Conservation (phyloP, 768 basidiomycete genomes). For the Boletus sp. region DNA sequence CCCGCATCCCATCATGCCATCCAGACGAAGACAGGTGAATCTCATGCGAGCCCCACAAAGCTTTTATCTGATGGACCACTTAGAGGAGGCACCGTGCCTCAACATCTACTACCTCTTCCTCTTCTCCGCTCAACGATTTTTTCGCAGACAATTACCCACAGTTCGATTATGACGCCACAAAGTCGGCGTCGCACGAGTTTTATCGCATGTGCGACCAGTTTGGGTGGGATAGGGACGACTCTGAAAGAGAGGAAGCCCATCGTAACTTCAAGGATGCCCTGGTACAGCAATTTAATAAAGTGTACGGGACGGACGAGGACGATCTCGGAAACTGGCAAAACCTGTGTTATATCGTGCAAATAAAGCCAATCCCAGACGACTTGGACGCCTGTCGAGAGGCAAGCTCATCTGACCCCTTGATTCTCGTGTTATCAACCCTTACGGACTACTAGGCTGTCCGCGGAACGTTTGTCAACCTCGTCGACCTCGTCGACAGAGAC, state of each 20-base stretch:
- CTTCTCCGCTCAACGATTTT: not conserved
- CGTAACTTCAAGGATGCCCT: constrained; percentile 8
- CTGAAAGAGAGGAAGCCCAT: not conserved
- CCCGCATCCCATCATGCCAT: no score
- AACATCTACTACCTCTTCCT: not conserved
- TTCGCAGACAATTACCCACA: not conserved
- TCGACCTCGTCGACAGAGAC: constrained; percentile 18
- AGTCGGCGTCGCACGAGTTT: constrained; percentile 9
- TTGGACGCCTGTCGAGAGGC: constrained; percentile 10
- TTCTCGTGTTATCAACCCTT: no score
- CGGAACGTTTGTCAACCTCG: constrained; percentile 7
- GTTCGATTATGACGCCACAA: not conserved
- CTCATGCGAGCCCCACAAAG: not conserved
- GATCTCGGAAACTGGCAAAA: constrained; percentile 10
- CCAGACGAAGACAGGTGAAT: not conserved
- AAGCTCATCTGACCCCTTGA: not conserved
- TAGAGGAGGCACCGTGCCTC: not conserved
- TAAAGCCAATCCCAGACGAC: constrained; percentile 7
- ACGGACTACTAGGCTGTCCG: constrained; percentile 2
- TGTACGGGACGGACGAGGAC: constrained; percentile 12
- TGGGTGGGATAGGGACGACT: constrained; percentile 1
- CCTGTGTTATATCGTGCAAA: not conserved
- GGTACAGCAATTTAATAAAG: constrained; percentile 13
- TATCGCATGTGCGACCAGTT: constrained; percentile 12
- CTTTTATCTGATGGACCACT: not conserved